phyloP scores from a whole-genome alignment of 108 stramenopile species.

The Skeletonema grethae region DNA sequence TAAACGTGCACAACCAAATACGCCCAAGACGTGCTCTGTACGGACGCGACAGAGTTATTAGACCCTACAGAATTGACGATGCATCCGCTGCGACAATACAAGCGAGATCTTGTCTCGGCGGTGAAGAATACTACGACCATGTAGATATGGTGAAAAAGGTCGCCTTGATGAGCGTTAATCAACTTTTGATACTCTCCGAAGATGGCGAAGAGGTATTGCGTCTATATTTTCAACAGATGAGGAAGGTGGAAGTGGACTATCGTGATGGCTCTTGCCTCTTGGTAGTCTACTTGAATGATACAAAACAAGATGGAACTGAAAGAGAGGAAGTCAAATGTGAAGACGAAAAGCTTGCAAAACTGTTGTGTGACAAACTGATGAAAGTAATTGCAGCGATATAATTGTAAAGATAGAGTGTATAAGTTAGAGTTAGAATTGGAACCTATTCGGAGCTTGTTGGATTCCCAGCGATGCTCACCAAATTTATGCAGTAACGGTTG shows the following conservation, averaged over 20 bases:
- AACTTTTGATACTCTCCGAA: constrained; percentile 58
- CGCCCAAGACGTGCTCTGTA: constrained; percentile 76
- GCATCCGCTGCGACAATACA: constrained; percentile 69
- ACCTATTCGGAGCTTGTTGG: constrained; percentile 18
- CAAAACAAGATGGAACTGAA: constrained; percentile 57
- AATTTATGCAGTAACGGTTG: constrained; percentile 92
- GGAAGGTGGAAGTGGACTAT: constrained; percentile 46
- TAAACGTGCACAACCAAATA: constrained; percentile 42
- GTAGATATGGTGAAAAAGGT: constrained; percentile 67
- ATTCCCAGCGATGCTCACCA: constrained; percentile 85
- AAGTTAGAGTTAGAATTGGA: background rate
- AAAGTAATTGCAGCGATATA: background rate
- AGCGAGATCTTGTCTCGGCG: constrained; percentile 61
- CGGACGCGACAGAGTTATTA: constrained; percentile 61
- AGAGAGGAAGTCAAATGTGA: constrained; percentile 58
- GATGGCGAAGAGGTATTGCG: constrained; percentile 66
- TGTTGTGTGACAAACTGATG: constrained; percentile 26
- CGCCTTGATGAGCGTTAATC: constrained; percentile 62
- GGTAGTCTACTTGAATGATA: constrained; percentile 52
- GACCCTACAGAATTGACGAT: constrained; percentile 63
- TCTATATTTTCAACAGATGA: constrained; percentile 59
- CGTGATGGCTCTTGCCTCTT: constrained; percentile 51
- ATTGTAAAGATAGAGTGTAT: background rate
- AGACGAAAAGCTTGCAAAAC: constrained; percentile 45
- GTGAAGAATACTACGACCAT: constrained; percentile 72